phyloP scores from a whole-genome alignment of 306 rosid genomes.

The Hylodesmum podocarpum region DNA sequence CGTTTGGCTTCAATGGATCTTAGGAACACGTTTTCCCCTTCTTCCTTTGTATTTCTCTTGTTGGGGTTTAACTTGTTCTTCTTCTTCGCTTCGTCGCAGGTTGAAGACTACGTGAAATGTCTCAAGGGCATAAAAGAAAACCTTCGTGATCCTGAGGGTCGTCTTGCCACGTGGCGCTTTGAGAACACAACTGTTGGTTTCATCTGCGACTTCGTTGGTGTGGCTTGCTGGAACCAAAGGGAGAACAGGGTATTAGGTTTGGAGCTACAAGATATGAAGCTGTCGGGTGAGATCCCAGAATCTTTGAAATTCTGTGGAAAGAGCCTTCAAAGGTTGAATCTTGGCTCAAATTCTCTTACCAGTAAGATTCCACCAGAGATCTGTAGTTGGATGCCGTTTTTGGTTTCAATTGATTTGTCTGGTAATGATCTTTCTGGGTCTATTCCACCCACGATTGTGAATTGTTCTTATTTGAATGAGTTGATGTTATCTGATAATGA shows the following conservation, averaged over 20 bases:
- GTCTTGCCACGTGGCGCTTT: conserved; percentile 58
- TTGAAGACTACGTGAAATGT: conserved; percentile 56
- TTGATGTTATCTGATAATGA: conserved; percentile 51
- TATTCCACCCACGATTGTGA: conserved; percentile 53
- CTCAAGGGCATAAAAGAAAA: conserved; percentile 48
- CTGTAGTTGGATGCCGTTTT: conserved; percentile 71
- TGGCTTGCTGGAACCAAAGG: conserved; percentile 69
- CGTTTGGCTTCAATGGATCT: neutral
- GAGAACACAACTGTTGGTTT: conserved; percentile 55
- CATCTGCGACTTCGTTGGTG: conserved; percentile 68
- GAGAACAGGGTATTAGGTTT: conserved; percentile 69
- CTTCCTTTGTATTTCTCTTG: neutral
- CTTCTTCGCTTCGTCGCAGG: conserved; percentile 29
- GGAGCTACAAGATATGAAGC: conserved; percentile 49
- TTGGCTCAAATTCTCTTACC: conserved; percentile 49
- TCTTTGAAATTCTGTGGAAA: conserved; percentile 58
- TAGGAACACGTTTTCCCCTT: neutral
- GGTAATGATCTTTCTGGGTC: conserved; percentile 50
- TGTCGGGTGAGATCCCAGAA: conserved; percentile 59
- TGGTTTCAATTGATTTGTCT: conserved; percentile 68
- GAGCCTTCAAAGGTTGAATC: conserved; percentile 65
- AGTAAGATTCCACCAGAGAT: conserved; percentile 61
- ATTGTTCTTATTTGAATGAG: conserved; percentile 64
- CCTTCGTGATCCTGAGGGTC: conserved; percentile 36
- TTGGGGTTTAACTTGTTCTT: conserved; percentile 15